Percentiles rank a stretch among this genome's conserved stretches.
phyloP scores from a whole-genome alignment of 192 early-diverging fungal species.

The Podila horticola region DNA sequence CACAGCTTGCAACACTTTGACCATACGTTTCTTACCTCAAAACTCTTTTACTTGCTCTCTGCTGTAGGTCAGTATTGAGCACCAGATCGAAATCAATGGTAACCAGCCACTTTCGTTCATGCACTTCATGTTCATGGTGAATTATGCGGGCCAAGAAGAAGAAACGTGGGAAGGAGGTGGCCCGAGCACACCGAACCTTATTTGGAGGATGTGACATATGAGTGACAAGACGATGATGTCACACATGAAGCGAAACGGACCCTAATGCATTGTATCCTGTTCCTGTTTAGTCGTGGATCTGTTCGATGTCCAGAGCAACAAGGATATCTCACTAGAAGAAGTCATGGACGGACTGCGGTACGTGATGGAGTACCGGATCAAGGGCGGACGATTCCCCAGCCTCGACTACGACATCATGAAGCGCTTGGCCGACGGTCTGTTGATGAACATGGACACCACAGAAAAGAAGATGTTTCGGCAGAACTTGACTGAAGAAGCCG shows the following conservation, averaged over 20 bases:
- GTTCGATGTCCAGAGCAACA: constrained; percentile 75
- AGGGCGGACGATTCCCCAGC: constrained; percentile 83
- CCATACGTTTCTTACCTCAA: too few species aligned
- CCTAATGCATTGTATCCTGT: not conserved
- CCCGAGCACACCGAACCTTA: too few species aligned
- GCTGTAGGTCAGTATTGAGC: constrained; percentile 43
- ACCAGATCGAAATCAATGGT: constrained; percentile 54
- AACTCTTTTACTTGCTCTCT: not conserved
- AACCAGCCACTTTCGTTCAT: not conserved
- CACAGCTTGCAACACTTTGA: not conserved
- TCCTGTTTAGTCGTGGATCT: constrained; percentile 77
- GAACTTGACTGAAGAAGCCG: constrained; percentile 77
- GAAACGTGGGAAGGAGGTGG: not conserved
- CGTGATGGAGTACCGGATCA: constrained; percentile 93
- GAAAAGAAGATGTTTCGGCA: constrained; percentile 68
- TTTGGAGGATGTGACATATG: too few species aligned
- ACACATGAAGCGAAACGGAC: too few species aligned
- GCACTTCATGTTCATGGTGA: too few species aligned
- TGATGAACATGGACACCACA: constrained; percentile 79
- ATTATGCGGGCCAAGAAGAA: not conserved
- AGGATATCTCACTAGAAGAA: constrained; percentile 78
- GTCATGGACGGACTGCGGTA: constrained; percentile 91
- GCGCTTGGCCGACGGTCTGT: constrained; percentile 84
- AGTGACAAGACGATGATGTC: too few species aligned
- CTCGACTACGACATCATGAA: constrained; percentile 88